These are phyloP conservation scores for Erodium maritimum DNA, from an alignment of 345 rosid species.

Conservation along the genomic window DNA sequence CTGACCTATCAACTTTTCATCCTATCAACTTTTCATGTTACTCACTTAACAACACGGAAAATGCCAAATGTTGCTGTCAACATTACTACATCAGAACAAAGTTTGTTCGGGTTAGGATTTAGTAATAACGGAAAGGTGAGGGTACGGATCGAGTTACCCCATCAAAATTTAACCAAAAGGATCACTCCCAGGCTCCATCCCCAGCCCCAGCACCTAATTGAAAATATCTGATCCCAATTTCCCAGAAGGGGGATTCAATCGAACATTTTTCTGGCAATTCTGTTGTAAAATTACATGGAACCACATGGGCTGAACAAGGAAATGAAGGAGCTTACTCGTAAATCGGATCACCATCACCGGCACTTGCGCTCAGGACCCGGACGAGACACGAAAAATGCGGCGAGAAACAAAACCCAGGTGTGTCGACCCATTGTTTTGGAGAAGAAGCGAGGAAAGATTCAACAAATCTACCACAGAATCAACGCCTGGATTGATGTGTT, in stretches of 20 bases:
- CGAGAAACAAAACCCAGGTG: constrained; percentile 26
- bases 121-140: too few relatives aligned
- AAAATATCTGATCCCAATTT: not conserved
- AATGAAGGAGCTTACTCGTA: constrained; percentile 48
- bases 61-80: too few relatives aligned
- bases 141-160: too few relatives aligned
- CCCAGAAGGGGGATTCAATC: not conserved
- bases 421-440: constrained; percentile 26
- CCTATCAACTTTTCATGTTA: too few relatives aligned
- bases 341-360: constrained; percentile 83
- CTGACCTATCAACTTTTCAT: too few relatives aligned
- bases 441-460: constrained; percentile 13
- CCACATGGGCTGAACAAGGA: too few relatives aligned
- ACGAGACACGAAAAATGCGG: constrained; percentile 20
- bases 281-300: not conserved
- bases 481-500: constrained; percentile 5
- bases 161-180: too few relatives aligned
- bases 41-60: too few relatives aligned
- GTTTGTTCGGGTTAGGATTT: too few relatives aligned
- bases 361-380: constrained; percentile 38
- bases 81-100: too few relatives aligned
- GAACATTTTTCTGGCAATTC: not conserved
- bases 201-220: too few relatives aligned
- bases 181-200: too few relatives aligned
- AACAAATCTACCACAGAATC: constrained; percentile 6